Base-by-base conservation (phyloP, 78 protist species). In the Capsaspora owczarzaki region DNA sequence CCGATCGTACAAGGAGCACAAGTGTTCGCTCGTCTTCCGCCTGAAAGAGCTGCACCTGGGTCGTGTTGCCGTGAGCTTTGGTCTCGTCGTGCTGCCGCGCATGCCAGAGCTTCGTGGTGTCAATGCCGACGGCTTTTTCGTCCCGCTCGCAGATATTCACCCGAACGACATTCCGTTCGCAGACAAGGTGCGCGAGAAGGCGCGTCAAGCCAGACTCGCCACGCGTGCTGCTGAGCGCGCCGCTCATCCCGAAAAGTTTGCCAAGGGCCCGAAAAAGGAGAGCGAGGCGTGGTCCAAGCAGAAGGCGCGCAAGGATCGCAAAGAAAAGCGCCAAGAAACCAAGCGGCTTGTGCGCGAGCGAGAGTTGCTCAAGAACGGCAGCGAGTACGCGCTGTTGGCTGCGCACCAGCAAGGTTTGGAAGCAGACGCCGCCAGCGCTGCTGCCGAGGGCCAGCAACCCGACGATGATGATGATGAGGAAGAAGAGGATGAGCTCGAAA, bases 1-100 rank as follows among this genome's bases (percentile, higher is more conserved):
- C 60, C 82, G 91, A 27, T 88, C 90, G 69, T 92, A 92, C 88
- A 77, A 74, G 33, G 93, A 91, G 66, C 94, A 91, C 83, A 38
- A 77, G 66, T 69, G 56, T 70, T 49, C 46, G 38, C 83, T 74
- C 80, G 61, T 91, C 46, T 91, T 91, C 74, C 42, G 70, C 74
- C 14, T 87, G 51, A 74, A 33, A 40, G 42, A 66, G 42, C 56
- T 90, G 38, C 78, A 88, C 19, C 35, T 85, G 61, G 80, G 80
- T 46, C 81, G 27, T 10, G 46, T 86, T 25, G 76, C 82, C 40
- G 3, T 19, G 43, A n/a, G 79, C 27, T 76, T 27, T 63, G 91
- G 69, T 19, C 86, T 85, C 20, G 14, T 85, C 40, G 16, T 23
- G 35, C 76, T 83, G 42, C 89, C 89, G 16, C 49, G 66, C 29